Percentiles rank a stretch among this genome's conserved stretches.
These are phyloP conservation scores for Phyllosticta capitalensis DNA, from an alignment of 2,329 filamentous ascomycete species.

Conservation along the genomic window DNA sequence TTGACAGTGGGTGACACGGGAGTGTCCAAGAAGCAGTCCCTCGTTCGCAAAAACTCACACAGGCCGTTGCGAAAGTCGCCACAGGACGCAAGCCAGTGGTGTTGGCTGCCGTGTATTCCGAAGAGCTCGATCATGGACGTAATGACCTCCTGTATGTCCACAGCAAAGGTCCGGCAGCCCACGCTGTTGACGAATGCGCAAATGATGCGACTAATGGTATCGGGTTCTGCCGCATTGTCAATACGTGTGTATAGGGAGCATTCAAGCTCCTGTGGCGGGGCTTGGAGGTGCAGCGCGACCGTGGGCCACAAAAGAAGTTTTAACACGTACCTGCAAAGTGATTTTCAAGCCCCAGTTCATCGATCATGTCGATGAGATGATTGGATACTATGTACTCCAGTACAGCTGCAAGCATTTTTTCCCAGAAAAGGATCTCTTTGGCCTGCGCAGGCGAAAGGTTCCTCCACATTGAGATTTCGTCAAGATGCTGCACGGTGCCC, in stretches of 20 bases:
- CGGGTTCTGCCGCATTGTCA: not conserved
- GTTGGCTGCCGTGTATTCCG: slow-evolving; percentile 12
- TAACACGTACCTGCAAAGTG: slow-evolving; percentile 3
- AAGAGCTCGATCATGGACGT: slow-evolving; percentile 20
- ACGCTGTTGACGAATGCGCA: slow-evolving; percentile 13
- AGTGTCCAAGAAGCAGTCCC: slow-evolving; percentile 23
- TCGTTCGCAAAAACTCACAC: slow-evolving; percentile 23
- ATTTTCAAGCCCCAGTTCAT: slow-evolving; percentile 4
- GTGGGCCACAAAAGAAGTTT: not conserved
- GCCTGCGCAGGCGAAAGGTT: slow-evolving; percentile 20
- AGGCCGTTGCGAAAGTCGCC: slow-evolving; percentile 19
- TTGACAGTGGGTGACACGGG: slow-evolving; percentile 14
- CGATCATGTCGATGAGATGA: slow-evolving; percentile 13
- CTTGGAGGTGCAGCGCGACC: too few species aligned
- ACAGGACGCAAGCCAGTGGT: slow-evolving; percentile 19
- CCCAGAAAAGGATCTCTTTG: slow-evolving; percentile 24
- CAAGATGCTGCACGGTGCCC: slow-evolving; percentile 20
- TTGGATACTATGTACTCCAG: slow-evolving; percentile 17
- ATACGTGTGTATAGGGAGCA: not conserved
- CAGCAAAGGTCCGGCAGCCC: slow-evolving; percentile 1
- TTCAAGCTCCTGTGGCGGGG: too few species aligned
- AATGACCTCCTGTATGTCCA: slow-evolving; percentile 18
- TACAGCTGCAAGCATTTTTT: slow-evolving; percentile 18
- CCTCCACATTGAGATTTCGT: slow-evolving; percentile 28
- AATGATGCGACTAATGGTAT: slow-evolving; percentile 11